phyloP scores from a whole-genome alignment of 345 rosid genomes.

The Hibiscus trionum region DNA sequence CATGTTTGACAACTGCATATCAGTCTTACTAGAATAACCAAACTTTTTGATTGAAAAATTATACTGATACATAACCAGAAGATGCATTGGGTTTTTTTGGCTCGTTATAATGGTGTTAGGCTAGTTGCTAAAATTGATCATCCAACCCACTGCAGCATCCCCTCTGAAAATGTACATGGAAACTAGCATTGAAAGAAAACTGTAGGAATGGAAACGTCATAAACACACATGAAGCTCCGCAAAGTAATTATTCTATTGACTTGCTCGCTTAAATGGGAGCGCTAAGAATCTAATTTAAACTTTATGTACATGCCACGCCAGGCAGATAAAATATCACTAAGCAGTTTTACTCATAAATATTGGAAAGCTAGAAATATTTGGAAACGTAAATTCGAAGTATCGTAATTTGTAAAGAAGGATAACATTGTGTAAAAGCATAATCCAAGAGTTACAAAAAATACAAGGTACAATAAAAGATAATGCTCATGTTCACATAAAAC shows the following conservation, averaged over 20 bases:
- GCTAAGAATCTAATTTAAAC: not conserved
- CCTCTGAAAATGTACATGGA: not conserved
- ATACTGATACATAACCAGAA: not conserved
- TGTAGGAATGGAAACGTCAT: not conserved
- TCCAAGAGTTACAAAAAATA: not conserved
- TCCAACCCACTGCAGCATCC: not conserved
- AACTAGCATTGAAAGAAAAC: not conserved
- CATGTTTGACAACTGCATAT: not conserved
- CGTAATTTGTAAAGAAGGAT: not conserved
- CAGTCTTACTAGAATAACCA: not conserved
- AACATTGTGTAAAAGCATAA: not conserved
- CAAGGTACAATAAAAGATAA: not conserved
- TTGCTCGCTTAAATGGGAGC: not conserved
- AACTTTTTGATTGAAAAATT: not conserved
- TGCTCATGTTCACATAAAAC: not conserved
- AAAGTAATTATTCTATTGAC: not conserved
- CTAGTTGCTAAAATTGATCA: not conserved
- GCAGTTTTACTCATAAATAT: not conserved
- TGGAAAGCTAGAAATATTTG: not conserved
- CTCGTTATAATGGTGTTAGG: not conserved
- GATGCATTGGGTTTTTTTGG: not conserved
- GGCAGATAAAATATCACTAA: not conserved
- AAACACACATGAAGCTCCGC: not conserved
- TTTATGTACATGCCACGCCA: not conserved
- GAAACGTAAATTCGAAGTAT: not conserved